Evolutionary conservation across 257 asterid species (phyloP).

Genomic region (Striga asiatica): DNA sequence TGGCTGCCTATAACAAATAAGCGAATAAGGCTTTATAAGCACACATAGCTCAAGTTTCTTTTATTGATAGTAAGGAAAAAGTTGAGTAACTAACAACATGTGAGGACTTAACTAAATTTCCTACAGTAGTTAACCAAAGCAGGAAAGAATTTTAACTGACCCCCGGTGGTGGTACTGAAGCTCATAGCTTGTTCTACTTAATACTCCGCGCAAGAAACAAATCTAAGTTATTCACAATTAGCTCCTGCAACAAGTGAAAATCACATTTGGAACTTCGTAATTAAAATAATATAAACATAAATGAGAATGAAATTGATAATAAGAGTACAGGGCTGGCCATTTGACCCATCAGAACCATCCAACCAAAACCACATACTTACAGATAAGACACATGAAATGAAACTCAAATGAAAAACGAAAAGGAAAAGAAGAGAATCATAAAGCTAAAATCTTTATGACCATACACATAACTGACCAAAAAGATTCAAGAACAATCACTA

Average conservation of each 20-base stretch:
- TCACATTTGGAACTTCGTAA: slow-evolving; percentile 22
- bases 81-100: not conserved
- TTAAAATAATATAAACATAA: slow-evolving; percentile 19
- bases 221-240: slow-evolving; percentile 15
- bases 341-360: not conserved
- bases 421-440: not conserved
- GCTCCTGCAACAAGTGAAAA: slow-evolving; percentile 31
- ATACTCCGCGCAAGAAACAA: not conserved
- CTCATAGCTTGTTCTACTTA: slow-evolving; percentile 33
- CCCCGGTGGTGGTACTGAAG: slow-evolving; percentile 31
- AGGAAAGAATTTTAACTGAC: slow-evolving; percentile 25
- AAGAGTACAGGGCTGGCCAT: slow-evolving; percentile 8
- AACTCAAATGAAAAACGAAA: slow-evolving; percentile 12
- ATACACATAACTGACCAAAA: slow-evolving; percentile 3
- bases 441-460: not conserved
- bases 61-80: not conserved
- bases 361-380: no score
- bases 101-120: not conserved
- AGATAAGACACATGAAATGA: slow-evolving; percentile 27
- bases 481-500: slow-evolving; percentile 22
- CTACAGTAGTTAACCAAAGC: slow-evolving; percentile 1
- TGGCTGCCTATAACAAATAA: slow-evolving; percentile 34
- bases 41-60: not conserved
- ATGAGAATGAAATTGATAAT: slow-evolving; percentile 21
- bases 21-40: slow-evolving; percentile 3